Conservation (phyloP, 2,329 filamentous ascomycete genomes). For the Leptodontidium sp. region DNA sequence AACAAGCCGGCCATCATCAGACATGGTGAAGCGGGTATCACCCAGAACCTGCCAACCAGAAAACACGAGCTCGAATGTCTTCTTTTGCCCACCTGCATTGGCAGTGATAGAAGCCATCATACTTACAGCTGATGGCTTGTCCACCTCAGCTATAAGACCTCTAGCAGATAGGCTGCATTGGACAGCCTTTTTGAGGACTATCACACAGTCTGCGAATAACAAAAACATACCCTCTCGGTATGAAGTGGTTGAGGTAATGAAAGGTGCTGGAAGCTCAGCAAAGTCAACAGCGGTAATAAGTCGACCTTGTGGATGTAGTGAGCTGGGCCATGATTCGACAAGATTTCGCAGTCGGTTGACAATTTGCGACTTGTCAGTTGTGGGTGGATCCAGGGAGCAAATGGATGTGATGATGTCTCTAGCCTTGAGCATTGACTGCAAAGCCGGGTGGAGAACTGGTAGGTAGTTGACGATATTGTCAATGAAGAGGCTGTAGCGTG, state of each 20-base stretch:
- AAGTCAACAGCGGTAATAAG: constrained; percentile 85
- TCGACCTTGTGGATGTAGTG: constrained; percentile 77
- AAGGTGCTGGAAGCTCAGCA: constrained; percentile 78
- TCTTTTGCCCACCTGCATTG: constrained; percentile 65
- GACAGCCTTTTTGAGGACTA: constrained; percentile 76
- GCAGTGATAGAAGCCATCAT: constrained; percentile 71
- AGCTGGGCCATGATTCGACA: constrained; percentile 78
- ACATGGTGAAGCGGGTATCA: constrained; percentile 78
- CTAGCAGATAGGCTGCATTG: constrained; percentile 73
- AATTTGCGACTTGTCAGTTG: constrained; percentile 75
- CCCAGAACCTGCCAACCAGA: constrained; percentile 74
- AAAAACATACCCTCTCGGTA: constrained; percentile 75
- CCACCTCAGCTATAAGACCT: constrained; percentile 83
- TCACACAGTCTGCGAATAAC: constrained; percentile 82
- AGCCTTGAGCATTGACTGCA: constrained; percentile 84
- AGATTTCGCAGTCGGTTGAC: constrained; percentile 78
- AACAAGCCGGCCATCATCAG: constrained; percentile 67
- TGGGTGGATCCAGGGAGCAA: constrained; percentile 84
- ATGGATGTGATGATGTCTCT: constrained; percentile 96
- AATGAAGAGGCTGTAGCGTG: constrained; percentile 94
- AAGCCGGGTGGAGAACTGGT: constrained; percentile 84
- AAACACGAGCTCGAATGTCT: constrained; percentile 75
- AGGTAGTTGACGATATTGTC: constrained; percentile 92
- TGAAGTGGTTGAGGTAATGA: constrained; percentile 45
- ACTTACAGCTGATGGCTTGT: constrained; percentile 75